Evolutionary conservation across 805 yeast genomes (phyloP).

Genomic region (Sugiyamaella floridensis): DNA sequence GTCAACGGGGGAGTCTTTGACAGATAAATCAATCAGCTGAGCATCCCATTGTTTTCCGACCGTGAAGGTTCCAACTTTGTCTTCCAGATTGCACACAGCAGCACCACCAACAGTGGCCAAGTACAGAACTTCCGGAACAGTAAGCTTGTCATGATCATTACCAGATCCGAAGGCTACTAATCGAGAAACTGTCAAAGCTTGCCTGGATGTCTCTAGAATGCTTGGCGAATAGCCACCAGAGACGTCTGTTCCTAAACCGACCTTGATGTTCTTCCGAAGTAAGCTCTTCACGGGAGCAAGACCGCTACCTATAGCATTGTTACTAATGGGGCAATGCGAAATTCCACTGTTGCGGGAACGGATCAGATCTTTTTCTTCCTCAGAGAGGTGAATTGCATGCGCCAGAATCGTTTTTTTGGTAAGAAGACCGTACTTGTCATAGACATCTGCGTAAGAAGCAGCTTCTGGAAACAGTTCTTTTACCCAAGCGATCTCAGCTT

Average conservation of each 20-base stretch:
- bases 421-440: slow-evolving; percentile 55
- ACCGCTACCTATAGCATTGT: slow-evolving; percentile 82
- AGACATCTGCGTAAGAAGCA: slow-evolving; percentile 66
- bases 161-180: slow-evolving; percentile 55
- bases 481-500: slow-evolving; percentile 69
- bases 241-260: slow-evolving; percentile 74
- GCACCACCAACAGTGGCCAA: slow-evolving; percentile 93
- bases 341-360: slow-evolving; percentile 56
- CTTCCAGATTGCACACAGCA: slow-evolving; percentile 51
- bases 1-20: slow-evolving; percentile 57
- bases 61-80: slow-evolving; percentile 60
- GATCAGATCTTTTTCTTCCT: slow-evolving; percentile 56
- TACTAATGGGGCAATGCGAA: slow-evolving; percentile 90
- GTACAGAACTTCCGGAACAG: slow-evolving; percentile 64
- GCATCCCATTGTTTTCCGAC: slow-evolving; percentile 79
- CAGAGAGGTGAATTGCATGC: slow-evolving; percentile 74
- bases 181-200: slow-evolving; percentile 64
- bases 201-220: slow-evolving; percentile 57
- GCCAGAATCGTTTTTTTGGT: slow-evolving; percentile 70
- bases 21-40: slow-evolving; percentile 61
- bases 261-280: slow-evolving; percentile 58
- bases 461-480: slow-evolving; percentile 63
- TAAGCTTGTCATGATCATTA: slow-evolving; percentile 43
- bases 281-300: slow-evolving; percentile 75
- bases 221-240: slow-evolving; percentile 72